These are phyloP conservation scores for Nemania diffusa DNA, from an alignment of 2,329 filamentous ascomycete species.

Conservation along the genomic window DNA sequence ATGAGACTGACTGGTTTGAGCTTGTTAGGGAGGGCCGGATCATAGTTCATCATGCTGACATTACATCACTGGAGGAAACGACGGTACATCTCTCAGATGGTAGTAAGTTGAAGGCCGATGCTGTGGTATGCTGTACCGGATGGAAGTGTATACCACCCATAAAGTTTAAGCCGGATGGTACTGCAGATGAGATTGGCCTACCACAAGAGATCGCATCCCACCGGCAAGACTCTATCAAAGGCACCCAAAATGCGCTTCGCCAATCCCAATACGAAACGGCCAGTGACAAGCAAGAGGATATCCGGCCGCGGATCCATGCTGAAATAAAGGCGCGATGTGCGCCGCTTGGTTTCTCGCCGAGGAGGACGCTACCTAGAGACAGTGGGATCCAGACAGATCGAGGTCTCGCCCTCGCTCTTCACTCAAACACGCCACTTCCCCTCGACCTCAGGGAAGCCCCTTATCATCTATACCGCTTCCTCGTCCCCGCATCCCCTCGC, in stretches of 20 bases:
- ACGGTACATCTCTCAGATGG: conserved; percentile 20
- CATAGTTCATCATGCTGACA: conserved; percentile 26
- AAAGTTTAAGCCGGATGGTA: conserved; percentile 20
- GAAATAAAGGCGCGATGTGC: conserved; percentile 2
- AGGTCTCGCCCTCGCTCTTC: not conserved
- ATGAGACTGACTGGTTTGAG: conserved; percentile 32
- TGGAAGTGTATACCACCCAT: conserved; percentile 28
- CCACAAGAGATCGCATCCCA: not conserved
- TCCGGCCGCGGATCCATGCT: not conserved
- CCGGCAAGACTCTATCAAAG: not conserved
- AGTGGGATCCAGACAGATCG: not conserved
- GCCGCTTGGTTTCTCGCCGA: conserved; percentile 15
- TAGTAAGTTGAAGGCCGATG: conserved; percentile 16
- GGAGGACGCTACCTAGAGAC: conserved; percentile 11
- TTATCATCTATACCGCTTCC: conserved; percentile 45
- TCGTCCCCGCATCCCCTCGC: conserved; percentile 41
- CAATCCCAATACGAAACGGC: not conserved
- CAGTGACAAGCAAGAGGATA: not conserved
- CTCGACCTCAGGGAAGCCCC: not conserved
- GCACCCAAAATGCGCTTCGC: not conserved
- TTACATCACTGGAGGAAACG: conserved; percentile 6
- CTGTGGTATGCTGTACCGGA: conserved; percentile 29
- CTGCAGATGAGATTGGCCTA: conserved; percentile 19
- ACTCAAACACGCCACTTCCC: not conserved
- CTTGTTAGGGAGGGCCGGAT: conserved; percentile 20